Evolutionary conservation across 1,284 basidiomycete genomes (phyloP).

Genomic region (Spongispora temasekensis): DNA sequence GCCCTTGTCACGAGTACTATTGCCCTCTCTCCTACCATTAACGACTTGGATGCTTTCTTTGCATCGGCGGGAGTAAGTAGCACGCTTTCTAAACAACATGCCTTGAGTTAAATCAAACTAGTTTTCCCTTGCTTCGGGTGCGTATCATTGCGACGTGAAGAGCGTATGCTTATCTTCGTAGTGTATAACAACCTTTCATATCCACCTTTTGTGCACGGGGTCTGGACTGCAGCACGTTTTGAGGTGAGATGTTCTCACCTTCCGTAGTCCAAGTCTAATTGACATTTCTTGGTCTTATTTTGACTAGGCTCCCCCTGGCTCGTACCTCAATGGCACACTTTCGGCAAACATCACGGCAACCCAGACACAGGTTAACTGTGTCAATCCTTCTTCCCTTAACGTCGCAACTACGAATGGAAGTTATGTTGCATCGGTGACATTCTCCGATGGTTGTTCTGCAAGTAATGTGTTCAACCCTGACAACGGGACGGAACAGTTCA

Average conservation of each 20-base stretch:
- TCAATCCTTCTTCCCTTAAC: constrained; percentile 37
- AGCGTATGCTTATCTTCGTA: constrained; percentile 30
- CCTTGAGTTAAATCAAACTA: constrained; percentile 14
- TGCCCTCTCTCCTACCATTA: constrained; percentile 44
- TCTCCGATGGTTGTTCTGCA: constrained; percentile 45
- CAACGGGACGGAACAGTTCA: constrained; percentile 48
- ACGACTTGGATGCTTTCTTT: constrained; percentile 52
- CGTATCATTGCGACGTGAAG: constrained; percentile 6
- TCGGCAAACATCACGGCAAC: constrained; percentile 55
- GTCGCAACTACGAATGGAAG: constrained; percentile 25
- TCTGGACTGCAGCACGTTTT: constrained; percentile 56
- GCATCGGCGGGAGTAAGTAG: constrained; percentile 57
- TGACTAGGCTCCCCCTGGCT: constrained; percentile 37
- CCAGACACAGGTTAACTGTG: constrained; percentile 49
- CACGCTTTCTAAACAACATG: neutral
- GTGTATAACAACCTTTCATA: constrained; percentile 49
- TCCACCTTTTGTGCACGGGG: constrained; percentile 51
- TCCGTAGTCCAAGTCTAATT: too few species aligned
- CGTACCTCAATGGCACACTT: constrained; percentile 53
- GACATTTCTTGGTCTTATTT: neutral
- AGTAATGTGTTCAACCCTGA: constrained; percentile 40
- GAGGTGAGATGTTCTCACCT: constrained; percentile 33
- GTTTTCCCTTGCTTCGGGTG: constrained; percentile 47
- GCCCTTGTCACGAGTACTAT: constrained; percentile 45
- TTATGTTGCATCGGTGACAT: constrained; percentile 43